Evolutionary conservation across 352 stramenopile genomes (phyloP).

Genomic region (Pythium brassicae): DNA sequence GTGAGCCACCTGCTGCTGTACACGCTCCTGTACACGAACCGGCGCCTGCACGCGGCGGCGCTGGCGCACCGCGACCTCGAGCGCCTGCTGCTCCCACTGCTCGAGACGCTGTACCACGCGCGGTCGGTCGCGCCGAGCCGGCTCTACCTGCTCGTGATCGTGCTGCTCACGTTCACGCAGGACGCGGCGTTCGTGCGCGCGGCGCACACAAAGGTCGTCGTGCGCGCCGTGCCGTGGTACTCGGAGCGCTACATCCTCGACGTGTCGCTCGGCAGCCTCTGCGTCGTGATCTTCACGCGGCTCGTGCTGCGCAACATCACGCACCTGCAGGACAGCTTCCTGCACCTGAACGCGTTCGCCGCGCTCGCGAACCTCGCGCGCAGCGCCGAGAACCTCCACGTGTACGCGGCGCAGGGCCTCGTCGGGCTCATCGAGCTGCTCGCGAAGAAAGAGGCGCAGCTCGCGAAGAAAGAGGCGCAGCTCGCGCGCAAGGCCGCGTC

Average conservation of each 20-base stretch:
- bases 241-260: conserved; percentile 76
- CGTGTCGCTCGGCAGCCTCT: conserved; percentile 63
- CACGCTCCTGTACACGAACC: conserved; percentile 62
- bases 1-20: conserved; percentile 71
- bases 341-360: conserved; percentile 74
- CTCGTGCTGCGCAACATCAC: conserved; percentile 78
- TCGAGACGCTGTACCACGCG: conserved; percentile 70
- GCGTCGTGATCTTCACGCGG: conserved; percentile 76
- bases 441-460: conserved; percentile 68
- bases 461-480: too few relatives aligned
- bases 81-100: conserved; percentile 50
- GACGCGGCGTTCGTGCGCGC: conserved; percentile 51
- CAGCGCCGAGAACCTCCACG: conserved; percentile 66
- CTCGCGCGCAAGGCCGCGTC: too few relatives aligned
- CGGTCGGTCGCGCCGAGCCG: conserved; percentile 54
- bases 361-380: conserved; percentile 71
- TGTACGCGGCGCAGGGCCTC: conserved; percentile 67
- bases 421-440: conserved; percentile 67
- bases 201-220: conserved; percentile 56
- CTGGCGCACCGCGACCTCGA: conserved; percentile 41
- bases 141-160: conserved; percentile 72
- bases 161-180: conserved; percentile 66
- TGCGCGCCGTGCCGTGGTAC: conserved; percentile 70
- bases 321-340: conserved; percentile 73
- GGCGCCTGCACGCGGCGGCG: conserved; percentile 44